Base-by-base conservation (phyloP, 2,329 filamentous ascomycete genomes). In the Ramularia endophylla region DNA sequence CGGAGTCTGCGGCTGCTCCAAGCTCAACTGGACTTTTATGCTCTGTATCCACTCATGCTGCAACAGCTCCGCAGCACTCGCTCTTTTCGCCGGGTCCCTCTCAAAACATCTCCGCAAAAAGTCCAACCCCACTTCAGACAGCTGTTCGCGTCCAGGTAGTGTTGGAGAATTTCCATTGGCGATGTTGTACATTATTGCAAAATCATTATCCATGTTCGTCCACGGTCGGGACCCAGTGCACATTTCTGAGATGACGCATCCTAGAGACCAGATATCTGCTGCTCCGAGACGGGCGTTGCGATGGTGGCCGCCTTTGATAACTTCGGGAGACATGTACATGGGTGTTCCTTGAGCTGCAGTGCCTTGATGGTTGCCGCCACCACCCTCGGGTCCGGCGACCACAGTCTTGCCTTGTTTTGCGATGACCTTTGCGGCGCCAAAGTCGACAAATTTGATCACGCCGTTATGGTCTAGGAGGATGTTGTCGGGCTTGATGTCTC, bases 161-260 rank as follows among this genome's bases (percentile, higher is more conserved):
- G 87, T 83, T 5, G 92, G 92, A 36, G 88, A 85, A 56, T 95
- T 94, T 51, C 92, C 92, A 62, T 95, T 90, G 1, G 92, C 92
- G 59, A 98, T 98, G 70, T 97, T 97, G 75, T 95, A 98, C 92
- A 98, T 98, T 69, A 98, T 97, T 30, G 92, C 92, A 88, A 89
- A 98, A 65, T 98, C 92, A 61, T 98, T 98, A 69, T 98, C 92
- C 34, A 97, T 80, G 51, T 83, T 87, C 18, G 88, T 87, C 92
- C 92, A 98, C 1, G 92, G 92, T 12, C 90, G 81, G 48, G 88
- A 80, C 15, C 92, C 92, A 0, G 92, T 98, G 3, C 87, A 87
- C 90, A 98, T 97, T 65, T 98, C 92, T 30, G 95, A 77, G 51
- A 98, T 87, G 27, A 98, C 92, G 61, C 92, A 98, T 40, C 92